Base-by-base conservation (phyloP, 495 filamentous ascomycete species). In the Penicillium macrosclerotiorum region DNA sequence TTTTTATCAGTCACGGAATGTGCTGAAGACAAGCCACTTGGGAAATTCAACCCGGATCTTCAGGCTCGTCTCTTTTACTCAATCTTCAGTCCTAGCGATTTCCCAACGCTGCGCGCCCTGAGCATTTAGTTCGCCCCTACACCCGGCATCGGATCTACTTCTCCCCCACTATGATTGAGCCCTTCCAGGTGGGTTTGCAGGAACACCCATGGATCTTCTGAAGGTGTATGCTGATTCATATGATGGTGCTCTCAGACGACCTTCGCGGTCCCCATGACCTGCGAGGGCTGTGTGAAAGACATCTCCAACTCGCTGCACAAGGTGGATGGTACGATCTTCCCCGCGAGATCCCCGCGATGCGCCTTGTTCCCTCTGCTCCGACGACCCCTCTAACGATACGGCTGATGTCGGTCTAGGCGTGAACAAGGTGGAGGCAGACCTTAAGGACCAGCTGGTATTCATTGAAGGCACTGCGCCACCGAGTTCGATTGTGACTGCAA, bases 251-350 rank as follows among this genome's bases (percentile, higher is more conserved):
- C n/a, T n/a, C n/a, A 96, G 88, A 95, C 90, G 30, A 85, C 90
- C 48, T 96, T 98, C 60, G 88, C 92, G 48, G 93, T 97, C 64
- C 91, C 89, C 18, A 85, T 98, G 78, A 86, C 80, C 65, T 97
- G 93, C 67, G 85, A 94, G 31, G 65, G 73, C 56, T 98, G 93
- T 68, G 81, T 93, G 55, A 85, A 89, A 52, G 85, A 90, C 52
- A 78, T 98, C 49, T 90, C 90, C 24, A 73, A 67, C 42, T 83
- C 88, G 18, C 67, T 98, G 24, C 70, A 81, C 53, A 84, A 84
- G 58, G 64, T 97, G 9, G 75, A 79, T 41, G 91, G 83, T 86
- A 74, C 20, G 25, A 7, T 32, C 27, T 19, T 19, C 26, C 27
- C n/a, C n/a, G n/a, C n/a, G n/a, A n/a, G n/a, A n/a, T n/a, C n/a